These are phyloP conservation scores for Aspergillus sp. DNA, from an alignment of 2,329 filamentous ascomycete species.

Conservation along the genomic window DNA sequence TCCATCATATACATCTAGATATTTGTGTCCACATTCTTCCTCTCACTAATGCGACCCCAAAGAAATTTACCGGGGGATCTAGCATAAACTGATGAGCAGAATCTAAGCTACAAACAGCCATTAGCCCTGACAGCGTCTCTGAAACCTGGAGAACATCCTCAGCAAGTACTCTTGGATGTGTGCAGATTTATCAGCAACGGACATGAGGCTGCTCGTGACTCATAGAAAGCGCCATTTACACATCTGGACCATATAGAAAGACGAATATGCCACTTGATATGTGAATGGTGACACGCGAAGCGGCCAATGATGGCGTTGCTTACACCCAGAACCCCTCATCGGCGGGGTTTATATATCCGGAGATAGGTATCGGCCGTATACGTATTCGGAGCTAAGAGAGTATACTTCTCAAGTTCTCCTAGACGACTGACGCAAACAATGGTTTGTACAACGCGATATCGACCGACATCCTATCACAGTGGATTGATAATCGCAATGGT, in stretches of 20 bases:
- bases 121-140: too few relatives aligned
- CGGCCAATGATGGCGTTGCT: neutral
- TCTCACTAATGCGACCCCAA: too few relatives aligned
- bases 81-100: too few relatives aligned
- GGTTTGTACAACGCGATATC: neutral
- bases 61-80: too few relatives aligned
- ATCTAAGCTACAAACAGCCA: too few relatives aligned
- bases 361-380: too few relatives aligned
- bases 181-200: neutral
- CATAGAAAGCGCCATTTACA: neutral
- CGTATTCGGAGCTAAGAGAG: too few relatives aligned
- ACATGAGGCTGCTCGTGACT: neutral
- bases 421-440: slow-evolving; percentile 8
- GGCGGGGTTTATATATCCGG: neutral
- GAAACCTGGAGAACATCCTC: too few relatives aligned
- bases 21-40: too few relatives aligned
- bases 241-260: neutral
- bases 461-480: slow-evolving; percentile 15
- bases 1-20: too few relatives aligned
- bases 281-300: neutral
- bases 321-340: neutral
- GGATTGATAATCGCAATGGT: slow-evolving; percentile 16
- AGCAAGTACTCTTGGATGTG: too few relatives aligned
- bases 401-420: too few relatives aligned
- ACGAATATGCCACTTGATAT: neutral